Evolutionary conservation across 2,329 filamentous ascomycete genomes (phyloP), one percentile per base, ranked within the genome.

Genomic region (Penicillium sp.): DNA sequence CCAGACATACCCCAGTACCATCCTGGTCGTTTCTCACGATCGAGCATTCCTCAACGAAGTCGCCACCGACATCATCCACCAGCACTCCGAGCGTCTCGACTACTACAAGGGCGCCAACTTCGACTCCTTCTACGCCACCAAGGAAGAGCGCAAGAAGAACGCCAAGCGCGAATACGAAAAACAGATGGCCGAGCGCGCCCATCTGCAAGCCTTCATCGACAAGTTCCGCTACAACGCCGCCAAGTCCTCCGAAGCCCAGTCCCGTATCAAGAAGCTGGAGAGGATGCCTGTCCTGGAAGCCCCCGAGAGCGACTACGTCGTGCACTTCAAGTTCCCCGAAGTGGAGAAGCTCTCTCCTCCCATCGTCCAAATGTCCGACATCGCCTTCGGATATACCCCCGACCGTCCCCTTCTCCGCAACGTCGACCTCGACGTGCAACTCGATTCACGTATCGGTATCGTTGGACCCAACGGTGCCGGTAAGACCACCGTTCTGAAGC

Each of bases 181-280:
- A 71, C 93, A 98, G 67, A 95, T 97, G 88, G 88, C 79, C 1
- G 83, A 91, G 70, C 81, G 93, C 60, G 88, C 89, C 28, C 93
- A 98, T 76, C 74, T 98, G 56, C 93, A 98, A 75, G 84, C 88
- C 26, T 98, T 98, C 72, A 98, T 98, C 73, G 93, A 98, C 79
- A 98, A 98, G 74, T 98, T 98, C 79, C 83, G 93, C 46, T 98
- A 98, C 79, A 98, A 98, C 67, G 93, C 93, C 26, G 93, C 91
- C 64, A 98, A 98, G 71, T 96, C 93, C 1, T 95, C 91, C 9
- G 93, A 98, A 75, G 93, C 93, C 1, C 93, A 98, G 67, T 97
- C 91, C 1, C 84, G 93, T 64, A 97, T 98, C 80, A 98, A 98
- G 79, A 98, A 98, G 69, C 77, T 98, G 54, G 93, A 98, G 71